A percentile compares a stretch with the other conserved stretches of the same genome.
Evolutionary conservation across 1,139 yeast genomes (phyloP).

Genomic region (Candida tropicalis): DNA sequence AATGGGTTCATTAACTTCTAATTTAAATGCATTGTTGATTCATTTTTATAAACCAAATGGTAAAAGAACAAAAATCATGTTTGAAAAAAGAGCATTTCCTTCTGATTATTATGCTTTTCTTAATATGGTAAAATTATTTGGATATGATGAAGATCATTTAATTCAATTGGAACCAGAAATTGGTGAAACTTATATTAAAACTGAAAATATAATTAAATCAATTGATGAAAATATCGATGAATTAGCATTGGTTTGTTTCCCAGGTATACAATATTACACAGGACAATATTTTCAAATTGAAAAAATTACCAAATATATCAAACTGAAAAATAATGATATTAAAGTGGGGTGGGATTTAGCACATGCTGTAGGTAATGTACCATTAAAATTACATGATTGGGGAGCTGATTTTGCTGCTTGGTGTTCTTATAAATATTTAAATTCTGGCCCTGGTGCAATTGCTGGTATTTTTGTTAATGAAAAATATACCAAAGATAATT

Average conservation of each 20-base stretch:
- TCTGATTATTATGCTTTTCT: constrained; percentile 87
- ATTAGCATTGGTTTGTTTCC: constrained; percentile 73
- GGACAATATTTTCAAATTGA: constrained; percentile 84
- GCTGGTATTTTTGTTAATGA: constrained; percentile 82
- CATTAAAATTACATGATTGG: constrained; percentile 80
- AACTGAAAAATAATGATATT: constrained; percentile 39
- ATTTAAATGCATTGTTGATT: constrained; percentile 72
- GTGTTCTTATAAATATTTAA: constrained; percentile 91
- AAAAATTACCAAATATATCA: constrained; percentile 61
- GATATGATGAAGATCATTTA: constrained; percentile 59
- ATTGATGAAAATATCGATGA: constrained; percentile 64
- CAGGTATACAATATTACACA: constrained; percentile 91
- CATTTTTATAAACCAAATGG: constrained; percentile 74
- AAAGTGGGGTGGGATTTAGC: constrained; percentile 95
- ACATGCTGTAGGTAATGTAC: constrained; percentile 90
- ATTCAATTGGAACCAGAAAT: constrained; percentile 62
- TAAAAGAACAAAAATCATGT: constrained; percentile 66
- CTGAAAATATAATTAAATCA: constrained; percentile 60
- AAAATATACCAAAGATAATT: constrained; percentile 38
- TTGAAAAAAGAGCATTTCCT: constrained; percentile 88
- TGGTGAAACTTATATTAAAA: constrained; percentile 59
- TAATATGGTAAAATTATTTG: constrained; percentile 69
- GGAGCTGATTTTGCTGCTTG: constrained; percentile 90
- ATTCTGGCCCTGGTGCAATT: constrained; percentile 91
- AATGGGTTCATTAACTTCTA: constrained; percentile 85